Evolutionary conservation across 2,329 filamentous ascomycete genomes (phyloP), one percentile per base, ranked within the genome.

Genomic region (Paramyrothecium roridum): DNA sequence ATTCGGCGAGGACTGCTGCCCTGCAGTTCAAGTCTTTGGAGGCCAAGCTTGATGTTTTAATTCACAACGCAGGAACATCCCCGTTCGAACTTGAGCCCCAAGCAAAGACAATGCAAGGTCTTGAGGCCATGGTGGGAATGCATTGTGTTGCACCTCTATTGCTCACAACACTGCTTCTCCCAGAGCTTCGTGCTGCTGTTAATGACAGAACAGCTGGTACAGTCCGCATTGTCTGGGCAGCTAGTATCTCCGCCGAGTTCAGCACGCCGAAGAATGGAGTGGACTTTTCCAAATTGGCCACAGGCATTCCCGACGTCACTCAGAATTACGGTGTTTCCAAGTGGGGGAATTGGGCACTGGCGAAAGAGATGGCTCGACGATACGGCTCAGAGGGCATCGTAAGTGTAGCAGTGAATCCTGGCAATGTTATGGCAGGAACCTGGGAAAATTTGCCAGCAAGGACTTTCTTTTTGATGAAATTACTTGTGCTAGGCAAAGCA

Each of bases 1-100:
- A 63, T 1, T 73, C 66, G 2, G 73, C 78, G 59, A 74, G 71
- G 53, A 53, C 68, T 0, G 67, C 72, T 1, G 76, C 70, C 0
- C 61, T 69, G 10, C 57, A 55, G 3, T 79, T 80, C 52, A 55
- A 68, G 0, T 53, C 57, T 1, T 66, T 69, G 10, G 76, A 80
- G 56, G 59, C 63, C 8, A 62, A 67, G 2, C 70, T 80, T 1
- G 70, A 80, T 50, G 70, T 80, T 7, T 65, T 80, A 1, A 74
- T 67, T 65, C 76, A 76, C 59, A 74, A 76, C 10, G 73, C 74
- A 7, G 53, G 59, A 30, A 57, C 37, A 11, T 54, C 59, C 23
- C 54, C 48, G 21, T 57, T 55, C 48, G 46, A 50, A 21, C 53
- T 63, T 21, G 57, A 57, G 22, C 34, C 43, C 13, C 56, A 54